Evolutionary conservation across 495 filamentous ascomycete genomes (phyloP).

Genomic region (Xylaria intraflava): DNA sequence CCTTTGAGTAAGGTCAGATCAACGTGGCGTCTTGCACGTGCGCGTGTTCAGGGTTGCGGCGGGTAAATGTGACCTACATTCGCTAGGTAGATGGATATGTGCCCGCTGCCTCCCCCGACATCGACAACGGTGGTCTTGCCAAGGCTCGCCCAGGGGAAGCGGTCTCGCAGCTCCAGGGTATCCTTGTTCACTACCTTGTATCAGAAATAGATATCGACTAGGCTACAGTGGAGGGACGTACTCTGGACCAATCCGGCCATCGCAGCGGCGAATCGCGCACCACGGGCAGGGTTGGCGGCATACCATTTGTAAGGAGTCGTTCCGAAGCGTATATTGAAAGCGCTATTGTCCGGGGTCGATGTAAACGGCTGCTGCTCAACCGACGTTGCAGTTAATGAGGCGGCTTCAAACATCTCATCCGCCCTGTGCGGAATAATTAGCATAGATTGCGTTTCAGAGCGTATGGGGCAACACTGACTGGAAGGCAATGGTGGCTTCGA

Average conservation of each 20-base stretch:
- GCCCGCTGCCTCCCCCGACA: constrained; percentile 6
- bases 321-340: constrained; percentile 19
- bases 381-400: constrained; percentile 10
- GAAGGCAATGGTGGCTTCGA: not conserved
- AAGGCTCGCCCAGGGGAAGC: constrained; percentile 17
- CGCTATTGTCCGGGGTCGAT: constrained; percentile 2
- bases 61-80: not conserved
- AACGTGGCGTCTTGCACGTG: not conserved
- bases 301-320: not conserved
- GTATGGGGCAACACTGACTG: not conserved
- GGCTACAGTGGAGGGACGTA: not conserved
- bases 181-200: not conserved
- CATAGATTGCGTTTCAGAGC: not conserved
- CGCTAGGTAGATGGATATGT: constrained; percentile 6
- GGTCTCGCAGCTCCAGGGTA: constrained; percentile 11
- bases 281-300: not conserved
- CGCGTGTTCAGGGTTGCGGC: not conserved
- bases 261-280: not conserved
- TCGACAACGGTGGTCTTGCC: constrained; percentile 9
- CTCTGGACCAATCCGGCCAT: not conserved
- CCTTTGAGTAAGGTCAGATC: not conserved
- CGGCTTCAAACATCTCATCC: constrained; percentile 28
- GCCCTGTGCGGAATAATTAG: not conserved
- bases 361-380: constrained; percentile 10
- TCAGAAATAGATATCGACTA: too few relatives aligned